These are phyloP conservation scores for Castanopsis chinensis DNA, from an alignment of 306 rosid species.

Conservation along the genomic window DNA sequence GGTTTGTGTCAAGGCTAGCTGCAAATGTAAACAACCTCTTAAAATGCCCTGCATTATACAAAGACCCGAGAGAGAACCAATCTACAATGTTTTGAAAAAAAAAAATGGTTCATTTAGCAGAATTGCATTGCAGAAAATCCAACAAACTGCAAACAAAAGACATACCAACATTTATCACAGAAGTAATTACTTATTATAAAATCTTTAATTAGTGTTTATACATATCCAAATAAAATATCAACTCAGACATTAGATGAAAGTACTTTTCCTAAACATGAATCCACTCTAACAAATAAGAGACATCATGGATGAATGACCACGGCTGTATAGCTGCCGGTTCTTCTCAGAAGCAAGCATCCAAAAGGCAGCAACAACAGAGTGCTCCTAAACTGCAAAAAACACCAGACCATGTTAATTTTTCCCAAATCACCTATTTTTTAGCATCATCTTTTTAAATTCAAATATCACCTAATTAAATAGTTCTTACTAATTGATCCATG, in stretches of 20 bases:
- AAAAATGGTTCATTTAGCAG: background rate
- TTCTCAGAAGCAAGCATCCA: slow-evolving; percentile 41
- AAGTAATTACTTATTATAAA: background rate
- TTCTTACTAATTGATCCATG: background rate
- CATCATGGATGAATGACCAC: background rate
- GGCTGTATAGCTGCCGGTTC: background rate
- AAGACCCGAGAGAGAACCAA: background rate
- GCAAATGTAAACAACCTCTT: too few relatives aligned
- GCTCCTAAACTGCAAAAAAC: slow-evolving; percentile 32
- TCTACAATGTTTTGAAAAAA: background rate
- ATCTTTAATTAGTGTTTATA: too few relatives aligned
- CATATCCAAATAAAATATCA: background rate
- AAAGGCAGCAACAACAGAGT: slow-evolving; percentile 42
- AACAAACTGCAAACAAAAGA: background rate
- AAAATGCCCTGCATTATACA: background rate
- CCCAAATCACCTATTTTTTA: background rate
- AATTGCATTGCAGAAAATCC: background rate
- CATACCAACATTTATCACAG: background rate
- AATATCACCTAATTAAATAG: background rate
- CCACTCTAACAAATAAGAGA: background rate
- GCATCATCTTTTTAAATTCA: background rate
- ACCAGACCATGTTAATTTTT: background rate
- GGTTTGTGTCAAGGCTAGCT: too few relatives aligned
- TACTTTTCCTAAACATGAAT: background rate
- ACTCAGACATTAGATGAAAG: background rate